Evolutionary conservation across 345 rosid species (phyloP), one percentile per base, ranked within the genome.

Genomic region (Eucalyptus tenuipes): DNA sequence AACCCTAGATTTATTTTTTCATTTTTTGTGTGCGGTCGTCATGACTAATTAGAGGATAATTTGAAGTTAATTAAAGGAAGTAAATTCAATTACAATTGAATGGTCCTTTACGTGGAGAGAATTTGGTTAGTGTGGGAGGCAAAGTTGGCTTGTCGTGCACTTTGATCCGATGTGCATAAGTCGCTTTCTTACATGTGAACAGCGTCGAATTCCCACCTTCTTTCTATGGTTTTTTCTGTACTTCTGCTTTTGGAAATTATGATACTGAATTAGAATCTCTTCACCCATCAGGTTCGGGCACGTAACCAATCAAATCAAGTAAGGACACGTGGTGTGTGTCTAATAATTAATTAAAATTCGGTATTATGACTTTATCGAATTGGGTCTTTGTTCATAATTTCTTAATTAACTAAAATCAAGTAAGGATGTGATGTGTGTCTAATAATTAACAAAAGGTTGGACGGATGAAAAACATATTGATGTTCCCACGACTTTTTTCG

Each of bases 1-100:
- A 13, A 6, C 18, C 52, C 52, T 49, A 49, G 18, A 49, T 1
- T 15, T 49, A 5, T 22, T 9, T 57, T 52, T 49, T 2, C 53
- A 18, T 29, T 29, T 61, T 13, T 13, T 50, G 4, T 16, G 22
- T 17, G 22, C 0, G 8, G 22, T 50, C 22, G 0, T 17, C 0
- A 7, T 50, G 53, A 17, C 53, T 50, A 50, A 61, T 61, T 29
- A 61, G 7, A 61, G 53, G 53, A 50, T 7, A 16, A 50, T 50
- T 16, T 50, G 8, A 50, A 50, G 53, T 50, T 50, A 50, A 50
- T 50, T 50, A 50, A 6, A 50, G 20, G 33, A 27, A 29, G 18
- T 61, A 29, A 29, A 61, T 29, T 15, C 5, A 61, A 13, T 29
- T 64, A 64, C 17, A 31, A 64, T 29, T 4, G 17, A 11, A 64